Conservation (phyloP, 2,329 filamentous ascomycete genomes). For the Pseudocercospora macadamiae region DNA sequence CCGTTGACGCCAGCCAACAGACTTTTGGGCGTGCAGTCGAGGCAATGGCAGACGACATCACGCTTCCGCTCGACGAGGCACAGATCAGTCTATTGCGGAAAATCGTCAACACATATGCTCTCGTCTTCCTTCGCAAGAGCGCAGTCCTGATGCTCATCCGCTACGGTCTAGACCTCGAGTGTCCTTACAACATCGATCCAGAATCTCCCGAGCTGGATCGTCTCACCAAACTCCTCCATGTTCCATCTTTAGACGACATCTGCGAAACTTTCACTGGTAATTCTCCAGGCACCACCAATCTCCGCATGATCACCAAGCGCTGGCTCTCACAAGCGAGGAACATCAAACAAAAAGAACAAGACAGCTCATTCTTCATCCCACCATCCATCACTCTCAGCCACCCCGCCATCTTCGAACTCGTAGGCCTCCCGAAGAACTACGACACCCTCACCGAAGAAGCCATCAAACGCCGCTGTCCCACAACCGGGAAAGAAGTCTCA, state of each 20-base stretch:
- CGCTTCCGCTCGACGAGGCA: conserved; percentile 12
- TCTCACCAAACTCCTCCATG: conserved; percentile 71
- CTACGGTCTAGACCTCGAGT: conserved; percentile 84
- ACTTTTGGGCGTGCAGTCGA: not conserved
- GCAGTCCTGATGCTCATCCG: conserved; percentile 83
- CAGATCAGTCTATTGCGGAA: conserved; percentile 37
- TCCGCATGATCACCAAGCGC: conserved; percentile 59
- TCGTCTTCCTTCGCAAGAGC: conserved; percentile 86
- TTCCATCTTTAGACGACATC: conserved; percentile 80
- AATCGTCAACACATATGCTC: conserved; percentile 74
- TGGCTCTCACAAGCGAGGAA: conserved; percentile 70
- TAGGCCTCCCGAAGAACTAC: conserved; percentile 89
- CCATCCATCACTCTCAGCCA: conserved; percentile 65
- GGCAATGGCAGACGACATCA: not conserved
- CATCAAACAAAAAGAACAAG: conserved; percentile 29
- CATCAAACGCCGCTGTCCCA: conserved; percentile 80
- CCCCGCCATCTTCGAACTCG: conserved; percentile 89
- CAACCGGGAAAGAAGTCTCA: conserved; percentile 84
- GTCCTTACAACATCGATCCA: conserved; percentile 49
- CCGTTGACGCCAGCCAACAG: not conserved
- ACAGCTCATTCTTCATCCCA: conserved; percentile 33
- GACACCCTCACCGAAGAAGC: conserved; percentile 92
- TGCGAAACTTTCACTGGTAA: conserved; percentile 60
- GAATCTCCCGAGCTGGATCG: conserved; percentile 70
- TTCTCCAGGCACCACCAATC: conserved; percentile 41